phyloP scores from a whole-genome alignment of 495 filamentous ascomycete genomes.

The Sabuloglossum arenarium region DNA sequence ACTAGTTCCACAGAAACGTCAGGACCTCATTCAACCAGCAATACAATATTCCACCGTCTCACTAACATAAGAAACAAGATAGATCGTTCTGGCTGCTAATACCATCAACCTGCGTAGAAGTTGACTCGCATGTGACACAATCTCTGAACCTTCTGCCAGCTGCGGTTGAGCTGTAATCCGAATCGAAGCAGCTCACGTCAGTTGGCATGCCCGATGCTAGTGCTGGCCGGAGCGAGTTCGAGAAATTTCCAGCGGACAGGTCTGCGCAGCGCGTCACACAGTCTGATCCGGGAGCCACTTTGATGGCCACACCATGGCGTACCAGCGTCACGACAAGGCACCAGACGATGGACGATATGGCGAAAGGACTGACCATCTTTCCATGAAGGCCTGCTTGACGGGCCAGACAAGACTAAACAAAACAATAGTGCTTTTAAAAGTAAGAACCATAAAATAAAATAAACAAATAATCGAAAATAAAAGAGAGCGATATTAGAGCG shows the following conservation, averaged over 20 bases:
- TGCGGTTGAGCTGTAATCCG: not conserved
- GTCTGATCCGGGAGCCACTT: not conserved
- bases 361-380: not conserved
- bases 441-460: not conserved
- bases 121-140: not conserved
- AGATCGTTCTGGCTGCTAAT: not conserved
- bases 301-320: not conserved
- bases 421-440: too few relatives aligned
- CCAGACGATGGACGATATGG: not conserved
- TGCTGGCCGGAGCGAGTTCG: not conserved
- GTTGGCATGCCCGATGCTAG: not conserved
- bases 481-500: too few relatives aligned
- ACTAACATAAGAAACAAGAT: not conserved
- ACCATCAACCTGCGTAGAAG: not conserved
- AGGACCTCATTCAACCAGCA: not conserved
- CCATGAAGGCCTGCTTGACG: not conserved
- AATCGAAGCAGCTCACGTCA: not conserved
- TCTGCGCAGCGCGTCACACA: not conserved
- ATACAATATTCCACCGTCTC: not conserved
- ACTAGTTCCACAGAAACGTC: not conserved
- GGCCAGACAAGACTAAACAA: too few relatives aligned
- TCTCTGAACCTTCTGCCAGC: not conserved
- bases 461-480: too few relatives aligned
- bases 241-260: not conserved
- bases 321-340: not conserved